Evolutionary conservation across 1,284 basidiomycete species (phyloP).

Genomic region (Lentinula novae-zelandiae): DNA sequence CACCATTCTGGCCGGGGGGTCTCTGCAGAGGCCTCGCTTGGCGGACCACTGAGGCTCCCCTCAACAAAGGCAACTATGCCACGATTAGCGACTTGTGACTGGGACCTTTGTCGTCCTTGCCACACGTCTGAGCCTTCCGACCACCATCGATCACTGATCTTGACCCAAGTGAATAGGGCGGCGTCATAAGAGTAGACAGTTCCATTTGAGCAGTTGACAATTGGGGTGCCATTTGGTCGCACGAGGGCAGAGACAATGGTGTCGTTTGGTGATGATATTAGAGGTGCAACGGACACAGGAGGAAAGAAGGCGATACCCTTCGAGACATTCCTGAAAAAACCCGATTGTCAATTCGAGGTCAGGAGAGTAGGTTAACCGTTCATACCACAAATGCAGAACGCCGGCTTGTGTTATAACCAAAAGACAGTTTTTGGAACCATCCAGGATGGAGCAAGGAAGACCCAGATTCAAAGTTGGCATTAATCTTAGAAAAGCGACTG

Average conservation of each 20-base stretch:
- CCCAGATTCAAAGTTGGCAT: constrained; percentile 77
- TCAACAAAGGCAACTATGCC: constrained; percentile 55
- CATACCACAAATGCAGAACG: constrained; percentile 72
- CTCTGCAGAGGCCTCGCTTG: constrained; percentile 37
- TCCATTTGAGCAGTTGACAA: constrained; percentile 75
- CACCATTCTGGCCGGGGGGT: constrained; percentile 68
- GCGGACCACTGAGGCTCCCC: constrained; percentile 41
- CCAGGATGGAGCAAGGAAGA: constrained; percentile 64
- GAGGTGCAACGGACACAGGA: constrained; percentile 57
- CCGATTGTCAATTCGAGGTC: not conserved
- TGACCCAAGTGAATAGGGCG: constrained; percentile 62
- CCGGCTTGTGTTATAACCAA: constrained; percentile 73
- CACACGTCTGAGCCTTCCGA: constrained; percentile 76
- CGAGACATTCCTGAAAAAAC: constrained; percentile 62
- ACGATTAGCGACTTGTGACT: constrained; percentile 34
- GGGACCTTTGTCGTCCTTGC: constrained; percentile 61
- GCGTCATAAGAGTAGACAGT: constrained; percentile 75
- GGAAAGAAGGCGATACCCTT: constrained; percentile 60
- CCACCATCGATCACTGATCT: constrained; percentile 79
- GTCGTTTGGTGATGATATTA: constrained; percentile 54
- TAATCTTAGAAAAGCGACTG: constrained; percentile 39
- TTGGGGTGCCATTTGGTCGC: constrained; percentile 73
- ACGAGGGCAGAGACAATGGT: constrained; percentile 58
- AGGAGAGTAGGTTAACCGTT: constrained; percentile 11
- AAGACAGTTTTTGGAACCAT: constrained; percentile 59